Conservation (phyloP, 164 flowering plant genomes). For the Dillenia turbinata region DNA sequence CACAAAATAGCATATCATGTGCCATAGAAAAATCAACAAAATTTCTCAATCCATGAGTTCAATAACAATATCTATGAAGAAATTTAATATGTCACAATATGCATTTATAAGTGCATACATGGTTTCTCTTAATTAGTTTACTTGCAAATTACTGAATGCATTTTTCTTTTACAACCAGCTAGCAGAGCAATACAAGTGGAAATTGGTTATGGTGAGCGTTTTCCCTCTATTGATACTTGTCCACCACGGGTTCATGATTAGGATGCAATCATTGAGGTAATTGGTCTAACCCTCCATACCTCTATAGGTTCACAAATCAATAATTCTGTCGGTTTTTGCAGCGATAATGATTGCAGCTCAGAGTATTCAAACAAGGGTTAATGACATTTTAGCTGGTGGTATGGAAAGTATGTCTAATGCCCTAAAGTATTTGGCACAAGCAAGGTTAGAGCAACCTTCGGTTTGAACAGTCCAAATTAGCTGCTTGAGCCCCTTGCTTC, state of each 20-base stretch:
- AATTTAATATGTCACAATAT: too few species aligned
- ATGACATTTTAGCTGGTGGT: slow-evolving; percentile 88
- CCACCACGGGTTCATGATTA: slow-evolving; percentile 53
- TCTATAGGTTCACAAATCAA: too few species aligned
- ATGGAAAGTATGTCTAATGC: slow-evolving; percentile 98
- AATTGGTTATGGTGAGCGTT: slow-evolving; percentile 47
- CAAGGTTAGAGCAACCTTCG: slow-evolving; percentile 40
- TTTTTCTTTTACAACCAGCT: slow-evolving; percentile 39
- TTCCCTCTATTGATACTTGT: slow-evolving; percentile 54
- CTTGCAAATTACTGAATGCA: background rate
- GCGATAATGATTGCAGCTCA: slow-evolving; percentile 92
- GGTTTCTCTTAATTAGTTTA: too few species aligned
- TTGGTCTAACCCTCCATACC: background rate
- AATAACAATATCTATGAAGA: too few species aligned
- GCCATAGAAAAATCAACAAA: too few species aligned
- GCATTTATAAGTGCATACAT: too few species aligned
- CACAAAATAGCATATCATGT: too few species aligned
- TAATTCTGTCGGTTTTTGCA: slow-evolving; percentile 18
- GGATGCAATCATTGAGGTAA: slow-evolving; percentile 93
- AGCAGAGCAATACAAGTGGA: slow-evolving; percentile 81
- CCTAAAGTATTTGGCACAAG: slow-evolving; percentile 78
- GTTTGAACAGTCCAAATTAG: background rate
- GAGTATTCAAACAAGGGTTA: slow-evolving; percentile 69
- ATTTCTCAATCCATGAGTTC: too few species aligned
- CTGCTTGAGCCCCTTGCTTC: too few species aligned